phyloP scores from a whole-genome alignment of 352 stramenopile species.

The Phytophthora vignae region DNA sequence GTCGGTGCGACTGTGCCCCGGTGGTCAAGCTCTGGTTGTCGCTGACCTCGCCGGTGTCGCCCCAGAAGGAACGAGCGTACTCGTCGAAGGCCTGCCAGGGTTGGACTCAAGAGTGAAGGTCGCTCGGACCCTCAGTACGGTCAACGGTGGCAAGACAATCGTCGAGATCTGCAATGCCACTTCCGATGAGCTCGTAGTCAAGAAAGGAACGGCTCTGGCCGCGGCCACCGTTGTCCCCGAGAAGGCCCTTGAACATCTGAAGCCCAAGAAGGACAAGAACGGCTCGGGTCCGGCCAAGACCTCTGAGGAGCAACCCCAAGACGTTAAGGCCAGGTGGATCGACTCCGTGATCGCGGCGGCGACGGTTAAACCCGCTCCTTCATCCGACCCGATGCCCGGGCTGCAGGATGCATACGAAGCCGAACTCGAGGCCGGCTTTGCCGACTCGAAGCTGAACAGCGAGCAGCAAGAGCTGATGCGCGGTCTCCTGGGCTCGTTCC shows the following conservation, averaged over 20 bases:
- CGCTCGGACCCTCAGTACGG: slow-evolving; percentile 4
- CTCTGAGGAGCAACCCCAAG: too few species aligned
- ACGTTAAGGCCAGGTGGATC: too few species aligned
- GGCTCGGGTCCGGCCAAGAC: too few species aligned
- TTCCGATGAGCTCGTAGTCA: neutral
- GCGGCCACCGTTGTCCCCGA: neutral
- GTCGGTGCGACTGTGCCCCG: neutral
- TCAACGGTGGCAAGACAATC: neutral
- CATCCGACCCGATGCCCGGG: neutral
- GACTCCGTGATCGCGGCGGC: neutral
- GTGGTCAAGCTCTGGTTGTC: neutral
- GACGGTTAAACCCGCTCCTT: neutral
- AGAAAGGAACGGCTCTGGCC: neutral
- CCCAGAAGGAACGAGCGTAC: neutral
- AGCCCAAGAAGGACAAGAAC: too few species aligned
- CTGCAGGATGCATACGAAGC: neutral
- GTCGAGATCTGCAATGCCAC: slow-evolving; percentile 4
- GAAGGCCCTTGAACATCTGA: slow-evolving; percentile 1
- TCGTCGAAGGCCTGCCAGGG: neutral
- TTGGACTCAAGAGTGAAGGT: neutral
- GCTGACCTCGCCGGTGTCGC: neutral
- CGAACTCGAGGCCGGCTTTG: neutral
- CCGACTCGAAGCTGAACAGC: neutral
- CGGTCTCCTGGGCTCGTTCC: neutral
- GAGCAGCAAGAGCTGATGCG: slow-evolving; percentile 8